phyloP scores from a whole-genome alignment of 2,329 filamentous ascomycete species.

The Raffaelea ambrosiae region DNA sequence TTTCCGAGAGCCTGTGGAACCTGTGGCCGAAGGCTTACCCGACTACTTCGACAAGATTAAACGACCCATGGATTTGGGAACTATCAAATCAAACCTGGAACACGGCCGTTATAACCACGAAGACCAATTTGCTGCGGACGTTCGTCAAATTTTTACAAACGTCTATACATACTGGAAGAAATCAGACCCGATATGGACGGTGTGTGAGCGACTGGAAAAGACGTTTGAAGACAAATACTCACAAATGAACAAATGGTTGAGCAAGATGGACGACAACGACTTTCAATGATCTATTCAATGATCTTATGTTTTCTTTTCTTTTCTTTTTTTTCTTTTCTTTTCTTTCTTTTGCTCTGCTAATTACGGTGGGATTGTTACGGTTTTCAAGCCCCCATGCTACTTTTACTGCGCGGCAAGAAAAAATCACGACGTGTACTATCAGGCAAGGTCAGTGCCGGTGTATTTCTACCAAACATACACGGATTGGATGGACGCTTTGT shows the following conservation, averaged over 20 bases:
- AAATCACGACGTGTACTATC: too few relatives aligned
- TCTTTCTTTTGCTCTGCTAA: background rate
- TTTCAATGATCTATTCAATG: background rate
- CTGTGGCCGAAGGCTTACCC: constrained; percentile 44
- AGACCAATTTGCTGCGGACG: constrained; percentile 46
- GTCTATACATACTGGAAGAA: constrained; percentile 56
- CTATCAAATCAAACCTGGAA: constrained; percentile 54
- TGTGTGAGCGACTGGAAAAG: constrained; percentile 50
- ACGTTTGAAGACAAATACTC: constrained; percentile 36
- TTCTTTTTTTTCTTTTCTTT: background rate
- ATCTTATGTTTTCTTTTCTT: background rate
- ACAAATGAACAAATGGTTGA: constrained; percentile 51
- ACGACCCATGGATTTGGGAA: constrained; percentile 53
- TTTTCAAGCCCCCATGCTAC: too few relatives aligned
- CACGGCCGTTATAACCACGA: constrained; percentile 39
- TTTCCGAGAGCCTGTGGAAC: constrained; percentile 52
- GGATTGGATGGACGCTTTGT: background rate
- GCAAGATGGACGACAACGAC: constrained; percentile 32
- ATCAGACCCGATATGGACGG: constrained; percentile 43
- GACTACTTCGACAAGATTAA: constrained; percentile 55
- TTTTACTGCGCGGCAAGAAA: too few relatives aligned
- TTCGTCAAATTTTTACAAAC: constrained; percentile 55
- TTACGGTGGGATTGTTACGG: too few relatives aligned
- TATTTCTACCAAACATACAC: background rate
- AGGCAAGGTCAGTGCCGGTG: too few relatives aligned